Evolutionary conservation across 1,284 basidiomycete genomes (phyloP), one percentile per base, ranked within the genome.

Genomic region (Ceratobasidium theobromae): DNA sequence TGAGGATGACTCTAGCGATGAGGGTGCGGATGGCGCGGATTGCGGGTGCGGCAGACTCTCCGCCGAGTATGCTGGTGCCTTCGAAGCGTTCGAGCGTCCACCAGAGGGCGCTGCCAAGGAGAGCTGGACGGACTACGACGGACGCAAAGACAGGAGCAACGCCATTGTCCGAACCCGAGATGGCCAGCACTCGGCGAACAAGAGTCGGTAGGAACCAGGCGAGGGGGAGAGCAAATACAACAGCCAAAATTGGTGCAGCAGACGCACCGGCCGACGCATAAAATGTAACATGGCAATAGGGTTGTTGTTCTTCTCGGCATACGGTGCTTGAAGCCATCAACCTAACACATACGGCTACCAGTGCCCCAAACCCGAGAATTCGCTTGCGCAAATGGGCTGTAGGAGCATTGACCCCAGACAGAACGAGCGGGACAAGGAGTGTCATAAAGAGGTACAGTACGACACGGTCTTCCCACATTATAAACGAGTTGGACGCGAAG

Each of bases 231-330:
- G 81, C 78, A 8, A 86, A 75, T n/a, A 84, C 69, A 8, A 91
- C 76, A 8, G 87, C 80, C 45, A 80, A 78, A 2, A 77, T 54
- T 0, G 91, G 87, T 0, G 91, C 84, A 1, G 83, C 78, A 1
- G 89, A 83, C 1, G 86, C 76, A 1, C 86, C 84, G 0, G 87
- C 84, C 0, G 87, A 87, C 0, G 86, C 80, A 74, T 91, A 95
- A 78, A 95, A 98, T 0, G 93, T 95, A 57, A 93, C 87, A 66
- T 82, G 79, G 75, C 95, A 98, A 66, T 75, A 88, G 0, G 92
- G 88, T 51, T 91, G 88, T 76, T 98, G 96, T 74, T 99, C 97
- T 75, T 99, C 97, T 60, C 97, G 81, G 74, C 96, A 99, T 0
- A 95, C 86, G 0, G 93, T 92, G 73, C 88, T 89, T 64, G 84